Conservation (phyloP, 2,329 filamentous ascomycete species). For the Cladophialophora immunda region DNA sequence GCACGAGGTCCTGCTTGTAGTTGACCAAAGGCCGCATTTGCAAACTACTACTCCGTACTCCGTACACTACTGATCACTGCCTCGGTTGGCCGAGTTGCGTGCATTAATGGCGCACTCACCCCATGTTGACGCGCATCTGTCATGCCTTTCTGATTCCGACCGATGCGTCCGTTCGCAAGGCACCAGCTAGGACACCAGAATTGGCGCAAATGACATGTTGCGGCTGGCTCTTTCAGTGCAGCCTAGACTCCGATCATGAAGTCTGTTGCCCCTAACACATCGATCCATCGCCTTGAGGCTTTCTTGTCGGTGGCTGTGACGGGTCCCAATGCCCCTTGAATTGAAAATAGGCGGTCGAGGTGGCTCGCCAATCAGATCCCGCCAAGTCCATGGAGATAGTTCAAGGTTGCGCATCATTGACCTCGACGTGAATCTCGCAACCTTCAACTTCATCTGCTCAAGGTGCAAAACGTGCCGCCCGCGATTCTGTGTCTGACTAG, state of each 20-base stretch:
- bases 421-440: not conserved
- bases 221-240: not conserved
- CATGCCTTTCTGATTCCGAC: not conserved
- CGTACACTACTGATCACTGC: no score
- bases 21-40: constrained; percentile 1
- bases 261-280: not conserved
- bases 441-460: not conserved
- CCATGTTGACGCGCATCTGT: not conserved
- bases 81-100: constrained; percentile 12
- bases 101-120: constrained; percentile 28
- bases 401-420: constrained; percentile 25
- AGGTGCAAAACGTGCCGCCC: not conserved
- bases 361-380: constrained; percentile 22
- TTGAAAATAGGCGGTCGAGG: not conserved
- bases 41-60: no score
- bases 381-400: constrained; percentile 26
- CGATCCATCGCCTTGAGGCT: not conserved
- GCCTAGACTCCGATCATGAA: not conserved
- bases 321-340: not conserved
- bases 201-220: not conserved
- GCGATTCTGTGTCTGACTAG: not conserved
- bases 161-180: constrained; percentile 12
- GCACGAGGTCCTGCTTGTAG: not conserved
- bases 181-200: not conserved
- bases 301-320: not conserved